Evolutionary conservation across 2,329 filamentous ascomycete species (phyloP).

Genomic region (Fonsecaea pedrosoi): DNA sequence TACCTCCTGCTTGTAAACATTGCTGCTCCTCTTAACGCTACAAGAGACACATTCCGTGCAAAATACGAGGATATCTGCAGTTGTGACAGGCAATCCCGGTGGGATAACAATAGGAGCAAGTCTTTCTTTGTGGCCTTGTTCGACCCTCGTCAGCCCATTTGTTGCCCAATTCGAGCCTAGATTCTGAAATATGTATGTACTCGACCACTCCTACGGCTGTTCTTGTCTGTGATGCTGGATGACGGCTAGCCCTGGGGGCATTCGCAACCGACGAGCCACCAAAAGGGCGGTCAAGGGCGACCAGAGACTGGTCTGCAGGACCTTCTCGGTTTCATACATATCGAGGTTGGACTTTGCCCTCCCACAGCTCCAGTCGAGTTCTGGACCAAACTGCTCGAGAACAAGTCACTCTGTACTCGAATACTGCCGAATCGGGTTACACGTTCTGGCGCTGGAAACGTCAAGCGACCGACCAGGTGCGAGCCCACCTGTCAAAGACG

Average conservation of each 20-base stretch:
- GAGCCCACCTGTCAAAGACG: background rate
- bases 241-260: background rate
- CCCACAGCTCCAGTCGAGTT: constrained; percentile 11
- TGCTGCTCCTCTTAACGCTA: background rate
- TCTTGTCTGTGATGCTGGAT: background rate
- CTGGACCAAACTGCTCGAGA: constrained; percentile 10
- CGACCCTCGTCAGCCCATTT: background rate
- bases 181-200: constrained; percentile 1
- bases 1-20: background rate
- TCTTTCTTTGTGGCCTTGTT: background rate
- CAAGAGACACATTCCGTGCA: constrained; percentile 3
- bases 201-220: background rate
- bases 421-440: constrained; percentile 9
- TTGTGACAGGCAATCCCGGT: constrained; percentile 5
- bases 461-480: constrained; percentile 5
- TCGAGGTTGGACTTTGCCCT: constrained; percentile 11
- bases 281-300: constrained; percentile 16
- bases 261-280: constrained; percentile 7
- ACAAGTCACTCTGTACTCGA: constrained; percentile 16
- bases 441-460: constrained; percentile 3
- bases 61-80: background rate
- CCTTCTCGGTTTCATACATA: constrained; percentile 15
- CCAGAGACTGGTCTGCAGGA: constrained; percentile 8
- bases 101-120: background rate
- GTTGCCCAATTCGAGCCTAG: background rate